A percentile compares a stretch with the other conserved stretches of the same genome.
These are phyloP conservation scores for Cunninghamia lanceolata DNA, from an alignment of 75 land plant genomes.

Conservation along the genomic window DNA sequence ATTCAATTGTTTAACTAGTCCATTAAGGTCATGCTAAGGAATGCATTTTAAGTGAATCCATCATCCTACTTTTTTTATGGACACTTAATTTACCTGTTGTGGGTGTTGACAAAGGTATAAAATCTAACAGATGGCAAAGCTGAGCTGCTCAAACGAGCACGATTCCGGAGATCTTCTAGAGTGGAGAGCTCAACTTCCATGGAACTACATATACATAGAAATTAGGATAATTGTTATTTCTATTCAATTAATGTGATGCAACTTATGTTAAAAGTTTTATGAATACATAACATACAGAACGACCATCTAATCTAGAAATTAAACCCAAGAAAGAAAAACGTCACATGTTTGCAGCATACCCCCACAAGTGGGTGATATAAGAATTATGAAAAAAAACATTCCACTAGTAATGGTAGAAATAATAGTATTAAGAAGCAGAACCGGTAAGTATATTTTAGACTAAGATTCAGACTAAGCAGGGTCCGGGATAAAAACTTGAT, in stretches of 20 bases:
- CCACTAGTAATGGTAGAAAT: background rate
- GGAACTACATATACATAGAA: conserved; percentile 33
- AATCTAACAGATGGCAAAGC: conserved; percentile 95
- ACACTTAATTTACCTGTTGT: conserved; percentile 59
- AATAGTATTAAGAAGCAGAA: background rate
- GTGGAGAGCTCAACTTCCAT: conserved; percentile 74
- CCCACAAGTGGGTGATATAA: background rate
- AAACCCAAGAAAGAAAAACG: no score
- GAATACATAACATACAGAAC: background rate
- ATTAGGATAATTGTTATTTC: background rate
- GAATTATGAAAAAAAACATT: background rate
- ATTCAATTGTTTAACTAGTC: background rate
- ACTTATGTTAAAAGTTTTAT: background rate
- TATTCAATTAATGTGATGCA: background rate
- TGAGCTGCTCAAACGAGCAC: conserved; percentile 79
- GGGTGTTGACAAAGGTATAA: conserved; percentile 91
- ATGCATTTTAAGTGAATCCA: background rate
- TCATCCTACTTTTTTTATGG: background rate
- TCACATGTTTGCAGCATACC: background rate
- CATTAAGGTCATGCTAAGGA: background rate
- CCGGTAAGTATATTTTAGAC: no score
- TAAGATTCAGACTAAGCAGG: no score
- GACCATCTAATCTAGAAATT: background rate
- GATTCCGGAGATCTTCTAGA: conserved; percentile 86
- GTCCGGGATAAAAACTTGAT: no score